Evolutionary conservation across 164 flowering plant genomes (phyloP).

Genomic region (Euptelea pleiosperma): DNA sequence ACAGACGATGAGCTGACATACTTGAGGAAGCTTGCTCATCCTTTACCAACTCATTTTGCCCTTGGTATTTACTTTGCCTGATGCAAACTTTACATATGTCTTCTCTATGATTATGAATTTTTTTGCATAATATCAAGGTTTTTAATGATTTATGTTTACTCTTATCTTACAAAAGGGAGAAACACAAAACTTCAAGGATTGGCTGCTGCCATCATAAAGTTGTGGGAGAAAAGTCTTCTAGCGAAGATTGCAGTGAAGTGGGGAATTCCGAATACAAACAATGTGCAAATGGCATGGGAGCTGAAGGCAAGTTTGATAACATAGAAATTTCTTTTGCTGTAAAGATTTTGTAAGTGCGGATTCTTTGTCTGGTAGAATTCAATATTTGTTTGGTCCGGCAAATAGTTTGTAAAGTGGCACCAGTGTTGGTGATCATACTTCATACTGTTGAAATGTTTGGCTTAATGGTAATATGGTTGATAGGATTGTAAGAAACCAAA

Average conservation of each 20-base stretch:
- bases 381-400: neutral
- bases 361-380: neutral
- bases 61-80: constrained; percentile 52
- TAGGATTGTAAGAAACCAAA: too few relatives aligned
- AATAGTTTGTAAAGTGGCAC: neutral
- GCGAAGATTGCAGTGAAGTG: constrained; percentile 89
- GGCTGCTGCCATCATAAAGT: constrained; percentile 78
- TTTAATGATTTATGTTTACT: constrained; percentile 6
- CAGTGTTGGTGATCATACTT: too few relatives aligned
- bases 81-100: neutral
- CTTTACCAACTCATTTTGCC: constrained; percentile 88
- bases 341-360: neutral
- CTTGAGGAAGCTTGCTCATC: constrained; percentile 75
- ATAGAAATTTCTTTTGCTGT: neutral
- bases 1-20: constrained; percentile 72
- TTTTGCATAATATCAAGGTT: neutral
- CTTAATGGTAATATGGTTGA: too few relatives aligned
- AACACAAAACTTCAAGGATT: constrained; percentile 86
- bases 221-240: constrained; percentile 82
- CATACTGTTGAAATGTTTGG: too few relatives aligned
- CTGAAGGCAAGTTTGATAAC: constrained; percentile 74
- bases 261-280: constrained; percentile 68
- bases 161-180: constrained; percentile 51
- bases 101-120: neutral
- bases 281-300: constrained; percentile 81